A percentile compares a stretch with the other conserved stretches of the same genome.
phyloP scores from a whole-genome alignment of 768 basidiomycete genomes.

The Gelatoporia subvermispora region DNA sequence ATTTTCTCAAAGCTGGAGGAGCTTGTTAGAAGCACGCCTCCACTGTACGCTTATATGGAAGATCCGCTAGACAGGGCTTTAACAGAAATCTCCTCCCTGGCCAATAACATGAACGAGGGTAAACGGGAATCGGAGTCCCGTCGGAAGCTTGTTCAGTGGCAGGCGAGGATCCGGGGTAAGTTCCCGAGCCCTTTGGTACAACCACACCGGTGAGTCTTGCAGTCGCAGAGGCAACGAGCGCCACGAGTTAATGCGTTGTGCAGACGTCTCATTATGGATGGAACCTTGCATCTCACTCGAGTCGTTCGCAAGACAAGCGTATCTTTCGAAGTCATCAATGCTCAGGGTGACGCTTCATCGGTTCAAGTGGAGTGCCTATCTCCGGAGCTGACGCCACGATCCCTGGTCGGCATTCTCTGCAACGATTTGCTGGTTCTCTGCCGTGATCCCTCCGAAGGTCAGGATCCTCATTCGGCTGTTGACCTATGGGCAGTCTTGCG shows the following conservation, averaged over 20 bases:
- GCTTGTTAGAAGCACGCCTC: constrained; percentile 79
- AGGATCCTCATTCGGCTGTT: constrained; percentile 67
- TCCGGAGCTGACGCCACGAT: constrained; percentile 77
- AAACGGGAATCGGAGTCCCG: constrained; percentile 94
- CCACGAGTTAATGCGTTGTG: background rate
- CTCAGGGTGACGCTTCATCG: constrained; percentile 71
- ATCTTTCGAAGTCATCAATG: constrained; percentile 74
- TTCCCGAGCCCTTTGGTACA: constrained; percentile 98
- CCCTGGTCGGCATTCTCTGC: constrained; percentile 79
- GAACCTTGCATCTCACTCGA: constrained; percentile 77
- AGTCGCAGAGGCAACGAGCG: background rate
- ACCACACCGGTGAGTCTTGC: constrained; percentile 73
- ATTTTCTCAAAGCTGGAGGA: constrained; percentile 67
- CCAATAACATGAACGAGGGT: constrained; percentile 96
- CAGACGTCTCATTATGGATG: constrained; percentile 92
- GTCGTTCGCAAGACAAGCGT: constrained; percentile 83
- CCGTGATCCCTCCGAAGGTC: constrained; percentile 78
- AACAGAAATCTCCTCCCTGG: constrained; percentile 80
- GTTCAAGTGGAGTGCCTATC: constrained; percentile 90
- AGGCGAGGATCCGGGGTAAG: constrained; percentile 80
- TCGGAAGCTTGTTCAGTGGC: constrained; percentile 87
- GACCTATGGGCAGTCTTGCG: constrained; percentile 96
- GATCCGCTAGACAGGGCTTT: constrained; percentile 85
- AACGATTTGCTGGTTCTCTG: constrained; percentile 92
- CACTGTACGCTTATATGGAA: constrained; percentile 65